A percentile compares a stretch with the other conserved stretches of the same genome.
These are phyloP conservation scores for Dioszegia hungarica DNA, from an alignment of 768 basidiomycete species.

Conservation along the genomic window DNA sequence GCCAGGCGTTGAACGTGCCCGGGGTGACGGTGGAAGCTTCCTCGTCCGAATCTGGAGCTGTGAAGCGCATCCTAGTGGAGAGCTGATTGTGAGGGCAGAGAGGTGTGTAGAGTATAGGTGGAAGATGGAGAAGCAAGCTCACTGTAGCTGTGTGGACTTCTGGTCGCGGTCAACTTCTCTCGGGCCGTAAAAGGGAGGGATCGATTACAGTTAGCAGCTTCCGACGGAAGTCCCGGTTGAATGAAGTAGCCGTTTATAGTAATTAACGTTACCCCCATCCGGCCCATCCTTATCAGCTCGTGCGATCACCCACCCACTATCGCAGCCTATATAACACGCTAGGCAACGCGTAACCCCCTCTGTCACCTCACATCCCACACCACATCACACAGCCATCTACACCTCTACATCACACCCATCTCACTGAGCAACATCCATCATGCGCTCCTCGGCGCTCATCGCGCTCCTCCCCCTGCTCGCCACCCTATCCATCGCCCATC, in stretches of 20 bases:
- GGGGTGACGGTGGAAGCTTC: slow-evolving; percentile 11
- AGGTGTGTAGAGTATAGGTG: not conserved
- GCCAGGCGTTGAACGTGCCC: not conserved
- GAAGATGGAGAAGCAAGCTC: not conserved
- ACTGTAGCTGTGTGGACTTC: too few relatives aligned
- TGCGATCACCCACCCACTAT: not conserved
- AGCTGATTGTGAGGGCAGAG: not conserved
- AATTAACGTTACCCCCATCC: too few relatives aligned
- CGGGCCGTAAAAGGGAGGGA: too few relatives aligned
- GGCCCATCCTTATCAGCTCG: not conserved
- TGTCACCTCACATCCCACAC: not conserved
- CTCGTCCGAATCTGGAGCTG: slow-evolving; percentile 3
- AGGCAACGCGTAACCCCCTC: slow-evolving; percentile 4
- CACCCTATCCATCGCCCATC: slow-evolving; percentile 26
- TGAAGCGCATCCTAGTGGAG: not conserved
- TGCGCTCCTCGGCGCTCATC: slow-evolving; percentile 42
- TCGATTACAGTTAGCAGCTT: not conserved
- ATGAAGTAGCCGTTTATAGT: not conserved
- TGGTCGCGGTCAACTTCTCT: too few relatives aligned
- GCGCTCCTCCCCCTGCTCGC: slow-evolving; percentile 44
- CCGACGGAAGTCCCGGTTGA: not conserved
- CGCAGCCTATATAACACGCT: too few relatives aligned
- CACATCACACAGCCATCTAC: not conserved
- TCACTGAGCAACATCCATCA: slow-evolving; percentile 16
- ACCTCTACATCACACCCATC: not conserved